Evolutionary conservation across 768 basidiomycete genomes (phyloP).

Genomic region (Russula brevipes): DNA sequence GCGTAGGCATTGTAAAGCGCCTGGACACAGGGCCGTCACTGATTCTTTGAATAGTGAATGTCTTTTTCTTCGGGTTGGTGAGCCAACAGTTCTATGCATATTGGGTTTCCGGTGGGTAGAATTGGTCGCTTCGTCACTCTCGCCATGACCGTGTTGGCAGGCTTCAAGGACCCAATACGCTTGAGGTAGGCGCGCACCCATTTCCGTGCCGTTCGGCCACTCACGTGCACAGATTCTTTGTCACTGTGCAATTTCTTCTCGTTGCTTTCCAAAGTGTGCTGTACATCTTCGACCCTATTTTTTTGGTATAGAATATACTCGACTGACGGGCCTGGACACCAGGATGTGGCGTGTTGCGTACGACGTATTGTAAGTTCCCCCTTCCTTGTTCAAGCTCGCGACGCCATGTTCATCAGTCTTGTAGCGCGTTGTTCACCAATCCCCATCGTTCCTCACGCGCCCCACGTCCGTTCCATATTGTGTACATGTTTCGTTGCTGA

Average conservation of each 20-base stretch:
- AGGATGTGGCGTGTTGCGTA: neutral
- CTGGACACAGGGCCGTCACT: neutral
- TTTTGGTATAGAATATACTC: no score
- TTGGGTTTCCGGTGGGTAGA: neutral
- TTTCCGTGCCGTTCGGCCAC: neutral
- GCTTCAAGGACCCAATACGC: neutral
- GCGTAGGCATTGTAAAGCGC: neutral
- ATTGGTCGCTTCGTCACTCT: neutral
- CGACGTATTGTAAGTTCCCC: neutral
- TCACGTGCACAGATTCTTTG: neutral
- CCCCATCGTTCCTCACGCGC: neutral
- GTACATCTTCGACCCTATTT: neutral
- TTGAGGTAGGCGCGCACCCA: neutral
- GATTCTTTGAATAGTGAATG: neutral
- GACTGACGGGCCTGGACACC: neutral
- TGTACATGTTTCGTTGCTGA: neutral
- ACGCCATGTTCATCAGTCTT: neutral
- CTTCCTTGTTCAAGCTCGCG: neutral
- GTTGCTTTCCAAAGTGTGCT: neutral
- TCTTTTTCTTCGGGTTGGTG: neutral
- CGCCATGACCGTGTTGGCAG: neutral
- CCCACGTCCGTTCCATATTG: neutral
- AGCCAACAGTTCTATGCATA: neutral
- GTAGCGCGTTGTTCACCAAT: neutral
- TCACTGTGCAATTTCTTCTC: neutral